Percentiles rank a stretch among this genome's conserved stretches.
phyloP scores from a whole-genome alignment of 345 rosid genomes.

The Lepidium africanum region DNA sequence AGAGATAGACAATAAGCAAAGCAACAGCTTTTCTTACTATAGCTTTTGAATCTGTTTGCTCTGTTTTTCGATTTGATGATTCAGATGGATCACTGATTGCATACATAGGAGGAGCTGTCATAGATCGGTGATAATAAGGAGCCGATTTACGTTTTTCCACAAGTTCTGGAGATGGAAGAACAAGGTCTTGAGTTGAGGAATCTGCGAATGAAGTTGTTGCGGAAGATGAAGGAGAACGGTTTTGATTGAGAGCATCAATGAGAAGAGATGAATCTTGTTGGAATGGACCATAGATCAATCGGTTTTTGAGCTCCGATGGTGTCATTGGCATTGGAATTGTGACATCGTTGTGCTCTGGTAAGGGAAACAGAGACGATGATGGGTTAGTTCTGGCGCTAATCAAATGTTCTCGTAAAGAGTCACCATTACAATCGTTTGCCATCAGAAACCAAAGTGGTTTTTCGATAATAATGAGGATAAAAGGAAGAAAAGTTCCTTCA shows the following conservation, averaged over 20 bases:
- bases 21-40: constrained; percentile 51
- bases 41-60: constrained; percentile 35
- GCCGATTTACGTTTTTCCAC: constrained; percentile 25
- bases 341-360: constrained; percentile 63
- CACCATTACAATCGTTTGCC: constrained; percentile 20
- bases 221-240: constrained; percentile 35
- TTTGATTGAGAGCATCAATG: constrained; percentile 41
- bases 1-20: constrained; percentile 49
- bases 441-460: too few species aligned
- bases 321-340: constrained; percentile 55
- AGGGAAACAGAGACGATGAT: constrained; percentile 39
- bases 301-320: constrained; percentile 59
- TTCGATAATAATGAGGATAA: not conserved
- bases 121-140: constrained; percentile 55
- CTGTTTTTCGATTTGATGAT: constrained; percentile 36
- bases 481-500: not conserved
- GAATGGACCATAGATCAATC: constrained; percentile 61
- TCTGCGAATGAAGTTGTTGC: constrained; percentile 47
- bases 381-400: constrained; percentile 32
- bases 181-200: constrained; percentile 24
- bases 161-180: constrained; percentile 22
- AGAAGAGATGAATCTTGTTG: constrained; percentile 33
- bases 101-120: constrained; percentile 82
- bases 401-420: constrained; percentile 44
- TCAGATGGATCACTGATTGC: constrained; percentile 42